Evolutionary conservation across 1,284 basidiomycete genomes (phyloP).

Genomic region (Vanrija pseudolonga): DNA sequence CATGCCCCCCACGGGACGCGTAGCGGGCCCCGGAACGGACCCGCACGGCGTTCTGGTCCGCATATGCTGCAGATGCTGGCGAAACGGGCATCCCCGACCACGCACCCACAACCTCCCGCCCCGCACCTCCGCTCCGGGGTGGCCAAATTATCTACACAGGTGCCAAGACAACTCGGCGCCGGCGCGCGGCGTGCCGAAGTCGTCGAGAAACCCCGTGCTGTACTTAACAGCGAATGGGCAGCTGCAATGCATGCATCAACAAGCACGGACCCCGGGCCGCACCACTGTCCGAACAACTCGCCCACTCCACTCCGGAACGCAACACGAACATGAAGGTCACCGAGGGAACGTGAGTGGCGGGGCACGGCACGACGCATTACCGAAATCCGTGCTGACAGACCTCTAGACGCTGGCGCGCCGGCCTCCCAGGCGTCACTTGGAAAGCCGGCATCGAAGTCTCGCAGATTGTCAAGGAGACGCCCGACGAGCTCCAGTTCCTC

Average conservation of each 20-base stretch:
- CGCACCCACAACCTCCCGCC: too few relatives aligned
- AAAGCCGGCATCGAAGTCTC: conserved; percentile 60
- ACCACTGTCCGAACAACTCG: conserved; percentile 27
- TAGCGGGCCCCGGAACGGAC: too few relatives aligned
- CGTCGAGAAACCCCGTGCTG: conserved; percentile 11
- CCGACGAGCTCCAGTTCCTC: conserved; percentile 57
- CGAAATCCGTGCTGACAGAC: not conserved
- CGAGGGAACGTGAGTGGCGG: conserved; percentile 55
- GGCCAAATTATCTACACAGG: too few relatives aligned
- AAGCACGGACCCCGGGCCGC: too few relatives aligned
- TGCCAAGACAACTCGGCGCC: not conserved
- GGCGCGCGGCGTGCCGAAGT: not conserved
- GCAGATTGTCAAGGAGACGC: conserved; percentile 36
- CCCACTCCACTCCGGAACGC: not conserved
- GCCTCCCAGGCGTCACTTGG: conserved; percentile 37
- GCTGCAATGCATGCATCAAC: not conserved
- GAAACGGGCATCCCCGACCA: too few relatives aligned
- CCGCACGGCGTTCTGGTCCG: too few relatives aligned
- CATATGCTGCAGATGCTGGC: too few relatives aligned
- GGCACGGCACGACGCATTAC: too few relatives aligned
- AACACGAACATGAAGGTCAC: conserved; percentile 41
- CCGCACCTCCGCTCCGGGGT: too few relatives aligned
- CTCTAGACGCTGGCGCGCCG: conserved; percentile 27
- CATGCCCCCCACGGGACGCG: too few relatives aligned
- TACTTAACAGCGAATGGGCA: not conserved